Conservation (phyloP, 306 rosid species). For the Erythrophleum fordii region DNA sequence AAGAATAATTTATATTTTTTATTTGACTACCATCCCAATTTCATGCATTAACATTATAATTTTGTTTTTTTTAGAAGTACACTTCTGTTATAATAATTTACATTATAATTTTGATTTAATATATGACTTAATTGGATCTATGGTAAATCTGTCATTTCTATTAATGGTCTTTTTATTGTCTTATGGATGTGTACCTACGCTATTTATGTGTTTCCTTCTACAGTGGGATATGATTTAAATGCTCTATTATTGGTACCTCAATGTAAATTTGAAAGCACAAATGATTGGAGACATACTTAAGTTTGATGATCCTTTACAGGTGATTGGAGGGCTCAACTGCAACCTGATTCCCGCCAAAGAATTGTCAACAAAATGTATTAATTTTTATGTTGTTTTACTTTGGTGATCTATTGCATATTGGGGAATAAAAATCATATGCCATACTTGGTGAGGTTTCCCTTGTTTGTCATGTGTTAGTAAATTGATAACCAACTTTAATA, state of each 20-base stretch:
- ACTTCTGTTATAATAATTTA: not conserved
- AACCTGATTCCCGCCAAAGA: constrained; percentile 2
- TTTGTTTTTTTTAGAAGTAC: not conserved
- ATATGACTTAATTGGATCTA: not conserved
- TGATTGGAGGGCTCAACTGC: constrained; percentile 17
- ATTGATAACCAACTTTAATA: not conserved
- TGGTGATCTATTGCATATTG: not conserved
- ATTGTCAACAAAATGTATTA: constrained; percentile 17
- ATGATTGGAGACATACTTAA: constrained; percentile 16
- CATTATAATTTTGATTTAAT: not conserved
- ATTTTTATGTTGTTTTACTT: not conserved
- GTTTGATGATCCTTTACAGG: not conserved
- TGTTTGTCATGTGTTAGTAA: not conserved
- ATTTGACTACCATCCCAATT: not conserved
- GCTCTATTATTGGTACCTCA: not conserved
- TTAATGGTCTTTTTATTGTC: not conserved
- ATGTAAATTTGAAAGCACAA: not conserved
- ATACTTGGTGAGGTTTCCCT: not conserved
- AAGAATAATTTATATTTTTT: not conserved
- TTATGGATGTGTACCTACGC: not conserved
- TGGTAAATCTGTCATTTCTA: not conserved
- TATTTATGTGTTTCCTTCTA: not conserved
- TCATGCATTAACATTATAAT: not conserved
- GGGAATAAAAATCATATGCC: not conserved
- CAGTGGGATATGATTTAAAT: not conserved